Evolutionary conservation across 169 alveolate genomes (phyloP).

Genomic region (Plasmodium adleri): DNA sequence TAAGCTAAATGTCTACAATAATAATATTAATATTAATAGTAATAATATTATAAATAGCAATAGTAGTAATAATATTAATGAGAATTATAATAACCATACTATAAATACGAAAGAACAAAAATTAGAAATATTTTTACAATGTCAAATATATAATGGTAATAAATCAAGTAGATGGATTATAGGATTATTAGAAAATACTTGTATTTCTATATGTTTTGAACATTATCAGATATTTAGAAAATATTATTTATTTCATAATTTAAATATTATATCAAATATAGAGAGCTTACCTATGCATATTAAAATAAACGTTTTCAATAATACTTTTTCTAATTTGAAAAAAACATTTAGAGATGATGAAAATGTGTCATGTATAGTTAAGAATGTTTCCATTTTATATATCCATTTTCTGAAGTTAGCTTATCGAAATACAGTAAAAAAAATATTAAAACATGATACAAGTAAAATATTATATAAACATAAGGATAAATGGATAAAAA

Average conservation of each 20-base stretch:
- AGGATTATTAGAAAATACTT: conserved; percentile 30
- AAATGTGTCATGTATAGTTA: conserved; percentile 8
- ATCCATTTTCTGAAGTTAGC: conserved; percentile 57
- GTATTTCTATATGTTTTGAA: conserved; percentile 72
- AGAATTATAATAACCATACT: background rate
- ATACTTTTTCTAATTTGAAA: conserved; percentile 12
- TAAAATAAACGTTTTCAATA: conserved; percentile 14
- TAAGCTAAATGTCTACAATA: background rate
- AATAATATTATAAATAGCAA: background rate
- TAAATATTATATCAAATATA: conserved; percentile 29
- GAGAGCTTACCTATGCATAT: conserved; percentile 75
- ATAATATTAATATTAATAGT: background rate
- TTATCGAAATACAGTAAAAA: conserved; percentile 63
- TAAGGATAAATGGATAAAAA: conserved; percentile 65
- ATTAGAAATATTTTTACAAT: conserved; percentile 68
- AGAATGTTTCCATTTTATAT: conserved; percentile 44
- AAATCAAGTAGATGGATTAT: conserved; percentile 75
- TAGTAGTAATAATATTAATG: background rate
- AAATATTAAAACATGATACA: conserved; percentile 43
- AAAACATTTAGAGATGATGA: conserved; percentile 22
- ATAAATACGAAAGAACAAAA: background rate
- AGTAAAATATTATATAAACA: conserved; percentile 30
- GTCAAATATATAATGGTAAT: conserved; percentile 73
- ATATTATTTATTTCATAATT: conserved; percentile 63
- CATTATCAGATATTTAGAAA: conserved; percentile 68